Base-by-base conservation (phyloP, 345 rosid species). In the Passiflora organensis region DNA sequence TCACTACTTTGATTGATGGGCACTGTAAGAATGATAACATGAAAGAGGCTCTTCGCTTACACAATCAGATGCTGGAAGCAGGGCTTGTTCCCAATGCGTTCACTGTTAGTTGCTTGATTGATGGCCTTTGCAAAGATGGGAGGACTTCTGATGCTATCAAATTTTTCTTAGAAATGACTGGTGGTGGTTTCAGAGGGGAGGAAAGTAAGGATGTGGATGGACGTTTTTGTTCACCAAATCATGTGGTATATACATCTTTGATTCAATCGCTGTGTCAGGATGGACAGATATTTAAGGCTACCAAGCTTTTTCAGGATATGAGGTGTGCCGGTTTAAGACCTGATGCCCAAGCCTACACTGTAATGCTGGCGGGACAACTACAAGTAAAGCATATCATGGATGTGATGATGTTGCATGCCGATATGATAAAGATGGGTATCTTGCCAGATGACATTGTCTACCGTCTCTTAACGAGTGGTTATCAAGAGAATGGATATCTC, bases 61-160 rank as follows among this genome's bases (percentile, higher is more conserved):
- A 73, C 18, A 70, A 72, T 67, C 75, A 71, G 54, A 80, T 87
- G 88, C 65, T 69, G 48, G 80, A 78, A 43, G 73, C 78, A 0
- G 72, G 82, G 36, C 52, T 79, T 45, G 62, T 43, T 32, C 88
- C 82, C 49, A 86, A 75, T 69, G 79, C 53, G 55, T 72, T 81
- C 72, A 83, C 90, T 3, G 36, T 77, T 6, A 80, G 81, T 70
- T 78, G 81, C 76, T 67, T 83, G 61, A 62, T 75, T 43, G 73
- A 83, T 69, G 95, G 90, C 36, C 68, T 78, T 11, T 79, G 80
- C 70, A 86, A 76, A 78, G 72, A 68, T 53, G 90, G 95, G 39
- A 56, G 64, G 63, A 46, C 70, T 52, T 61, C 69, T 28, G 74
- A 66, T 13, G 85, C 90, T 43, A 14, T 79, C 17, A 48, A 55